Evolutionary conservation across 2,329 filamentous ascomycete species (phyloP), one percentile per base, ranked within the genome.

Genomic region (Thermoascus crustaceus): DNA sequence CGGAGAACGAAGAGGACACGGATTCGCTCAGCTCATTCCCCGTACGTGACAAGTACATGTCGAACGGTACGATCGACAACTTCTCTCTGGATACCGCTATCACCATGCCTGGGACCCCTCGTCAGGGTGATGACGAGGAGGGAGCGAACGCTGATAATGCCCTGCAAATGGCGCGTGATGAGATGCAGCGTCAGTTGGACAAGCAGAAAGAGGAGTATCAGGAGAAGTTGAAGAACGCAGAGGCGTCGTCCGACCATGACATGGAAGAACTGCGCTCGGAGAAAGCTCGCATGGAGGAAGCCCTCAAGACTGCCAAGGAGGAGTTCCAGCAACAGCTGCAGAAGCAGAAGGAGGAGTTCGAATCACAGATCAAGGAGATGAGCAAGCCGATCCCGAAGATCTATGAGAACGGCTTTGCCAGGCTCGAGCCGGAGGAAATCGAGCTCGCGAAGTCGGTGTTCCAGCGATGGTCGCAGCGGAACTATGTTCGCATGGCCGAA

Each of bases 401-500:
- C 19, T 58, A 53, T 22, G 53, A 63, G 41, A 59, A 62, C 43
- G 64, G 63, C 2, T 66, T 66, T 30, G 47, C 60, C n/a, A 61
- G 63, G 21, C 67, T 94, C 34, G 79, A 79, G 1, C 76, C 84
- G 10, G 73, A 73, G 35, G 87, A 96, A 53, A 71, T 86, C 7
- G 73, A 73, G 38, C 71, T 79, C 21, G 88, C 85, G 1, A 78
- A 73, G 44, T 69, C 71, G 21, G 76, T 78, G 1, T 67, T 84
- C 35, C 69, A 74, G 42, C 79, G 82, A 48, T 98, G 91, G 91
- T 78, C 79, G 42, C 74, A 82, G 47, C 79, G 85, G 19, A 84
- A 85, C 52, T 95, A 89, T 50, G 86, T 98, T 39, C 80, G 82
- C 37, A 94, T 98, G 85, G 88, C 89, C 3, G 91, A 96, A 59